Base-by-base conservation (phyloP, 192 early-diverging fungal genomes). In the Dissophora ornata region DNA sequence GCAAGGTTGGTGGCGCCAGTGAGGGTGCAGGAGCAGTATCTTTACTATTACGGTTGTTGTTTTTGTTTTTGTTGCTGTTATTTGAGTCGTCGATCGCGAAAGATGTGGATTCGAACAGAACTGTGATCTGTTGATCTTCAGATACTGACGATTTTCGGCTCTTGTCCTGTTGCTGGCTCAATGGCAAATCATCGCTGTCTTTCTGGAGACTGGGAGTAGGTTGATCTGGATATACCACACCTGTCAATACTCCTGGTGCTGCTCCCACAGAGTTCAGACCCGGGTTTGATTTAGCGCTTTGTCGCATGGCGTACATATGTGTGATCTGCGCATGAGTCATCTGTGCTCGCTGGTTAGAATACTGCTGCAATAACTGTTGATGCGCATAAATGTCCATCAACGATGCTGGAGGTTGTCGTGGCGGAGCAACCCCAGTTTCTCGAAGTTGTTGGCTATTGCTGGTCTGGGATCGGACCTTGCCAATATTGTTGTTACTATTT, bases 301-400 rank as follows among this genome's bases (percentile, higher is more conserved):
- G 41, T 16, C 64, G 64, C 16, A 47, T 36, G 11, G 46, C 38
- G 30, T 46, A 67, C 54, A 67, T 55, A 10, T 57, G 40, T 19
- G 51, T 33, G 30, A 57, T 30, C n/a, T 57, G 64, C 8, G 44
- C 12, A 1, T 52, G 64, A 6, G 64, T 30, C 21, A 67, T 22
- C 34, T 67, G 64, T 12, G 64, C 64, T 3, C 64, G 18, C n/a
- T 67, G 64, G n/a, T 67, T 67, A 1, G 64, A 67, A 28, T 67
- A 67, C 34, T 57, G 44, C 40, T 57, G 53, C 1, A 67, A 29
- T 10, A 57, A 53, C 32, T 67, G 64, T 19, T 67, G 64, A 11
- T 67, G 64, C 1, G 53, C 53, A 67, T 57, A 67, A 13, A 67
- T 67, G 13, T 67, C 64, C 52, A 56, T 46, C 15, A 67, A 24